Base-by-base conservation (phyloP, 2,329 filamentous ascomycete genomes). In the Diaporthe eres region DNA sequence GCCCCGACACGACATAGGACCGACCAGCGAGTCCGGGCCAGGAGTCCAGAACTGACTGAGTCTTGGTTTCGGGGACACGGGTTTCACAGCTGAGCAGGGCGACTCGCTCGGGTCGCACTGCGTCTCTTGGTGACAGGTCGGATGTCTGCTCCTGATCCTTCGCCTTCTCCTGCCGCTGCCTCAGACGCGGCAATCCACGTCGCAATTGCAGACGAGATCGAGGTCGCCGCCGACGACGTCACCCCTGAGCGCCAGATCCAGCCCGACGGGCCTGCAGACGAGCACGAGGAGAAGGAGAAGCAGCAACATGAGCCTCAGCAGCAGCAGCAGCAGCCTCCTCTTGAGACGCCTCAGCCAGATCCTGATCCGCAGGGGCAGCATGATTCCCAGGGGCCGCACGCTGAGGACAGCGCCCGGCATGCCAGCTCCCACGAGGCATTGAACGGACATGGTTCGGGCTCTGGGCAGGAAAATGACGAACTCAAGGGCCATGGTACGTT, bases 191-290 rank as follows among this genome's bases (percentile, higher is more conserved):
- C 76, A 60, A 65, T 75, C 74, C 70, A 75, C 53, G 63, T 75
- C 65, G 71, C 76, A 58, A 74, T 77, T 61, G 76, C 76, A 75
- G 76, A 75, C 65, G 76, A 77, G 57, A 74, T 77, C 49, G 63
- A 76, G 72, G 75, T 77, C 65, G 75, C 76, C 49, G 71, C 60
- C n/a, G 55, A 58, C 53, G 74, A 70, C 53, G 72, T 63, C 34
- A 57, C 34, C 7, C 63, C 57, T 51, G 60, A 72, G 39, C 37
- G 37, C 53, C 60, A 51, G 22, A 63, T 44, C 53, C 61, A 61
- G 22, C 65, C 55, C 22, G 53, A 61, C 70, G 49, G 44, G 9
- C 74, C 28, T 67, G 61, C 72, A 74, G 55, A 28, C 37, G 51
- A 47, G 34, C 70, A 71, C 17, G 44, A 73, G 17, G 49, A 68